Percentiles rank a stretch among this genome's conserved stretches.
phyloP scores from a whole-genome alignment of 441 rosid species.

The Biscutella laevigata region DNA sequence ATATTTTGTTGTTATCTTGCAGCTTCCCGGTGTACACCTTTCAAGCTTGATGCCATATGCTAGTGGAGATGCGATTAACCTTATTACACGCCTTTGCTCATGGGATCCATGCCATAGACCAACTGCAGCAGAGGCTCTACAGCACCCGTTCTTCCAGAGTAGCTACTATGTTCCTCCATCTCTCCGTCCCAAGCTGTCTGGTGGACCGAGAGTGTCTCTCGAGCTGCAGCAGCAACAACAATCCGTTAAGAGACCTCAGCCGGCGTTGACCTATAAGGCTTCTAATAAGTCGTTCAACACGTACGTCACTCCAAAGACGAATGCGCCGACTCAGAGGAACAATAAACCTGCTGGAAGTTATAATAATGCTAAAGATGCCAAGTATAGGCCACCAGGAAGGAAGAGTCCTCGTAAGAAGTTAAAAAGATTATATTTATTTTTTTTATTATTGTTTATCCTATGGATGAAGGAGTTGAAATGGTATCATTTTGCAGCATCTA shows the following conservation, averaged over 20 bases:
- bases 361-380: slow-evolving; percentile 37
- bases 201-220: slow-evolving; percentile 41
- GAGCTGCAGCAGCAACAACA: slow-evolving; percentile 47
- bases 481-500: slow-evolving; percentile 25
- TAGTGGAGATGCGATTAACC: slow-evolving; percentile 61
- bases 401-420: slow-evolving; percentile 81
- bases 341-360: slow-evolving; percentile 34
- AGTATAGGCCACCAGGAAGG: slow-evolving; percentile 63
- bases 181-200: slow-evolving; percentile 48
- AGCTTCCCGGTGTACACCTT: slow-evolving; percentile 57
- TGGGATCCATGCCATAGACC: slow-evolving; percentile 94
- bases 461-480: not conserved
- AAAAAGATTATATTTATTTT: not conserved
- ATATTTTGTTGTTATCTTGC: slow-evolving; percentile 22
- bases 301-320: slow-evolving; percentile 37
- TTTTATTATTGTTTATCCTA: not conserved
- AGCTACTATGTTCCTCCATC: slow-evolving; percentile 87
- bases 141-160: slow-evolving; percentile 90
- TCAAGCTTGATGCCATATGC: slow-evolving; percentile 62
- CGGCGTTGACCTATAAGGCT: slow-evolving; percentile 31
- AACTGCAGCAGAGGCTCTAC: slow-evolving; percentile 72
- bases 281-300: slow-evolving; percentile 38
- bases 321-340: too few relatives aligned
- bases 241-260: slow-evolving; percentile 37
- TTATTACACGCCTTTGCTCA: slow-evolving; percentile 74